Conservation (phyloP, 441 rosid species). For the Theobroma grandiflorum region DNA sequence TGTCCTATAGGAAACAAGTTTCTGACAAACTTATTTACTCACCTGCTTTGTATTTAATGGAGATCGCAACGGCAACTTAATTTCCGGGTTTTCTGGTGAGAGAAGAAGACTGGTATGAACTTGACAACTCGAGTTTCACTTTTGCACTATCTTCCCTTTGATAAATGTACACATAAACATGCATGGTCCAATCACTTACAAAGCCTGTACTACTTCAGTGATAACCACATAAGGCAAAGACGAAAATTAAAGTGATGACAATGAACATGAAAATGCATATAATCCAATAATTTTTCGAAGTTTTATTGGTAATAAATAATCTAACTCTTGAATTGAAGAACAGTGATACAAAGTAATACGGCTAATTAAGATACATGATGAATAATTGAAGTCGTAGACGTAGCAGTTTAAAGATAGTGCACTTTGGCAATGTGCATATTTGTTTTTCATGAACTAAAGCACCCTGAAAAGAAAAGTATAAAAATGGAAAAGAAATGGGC, state of each 20-base stretch:
- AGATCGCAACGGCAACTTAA: not conserved
- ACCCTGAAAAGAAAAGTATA: not conserved
- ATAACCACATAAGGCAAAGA: too few species aligned
- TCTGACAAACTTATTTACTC: constrained; percentile 9
- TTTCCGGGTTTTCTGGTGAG: not conserved
- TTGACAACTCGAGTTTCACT: too few species aligned
- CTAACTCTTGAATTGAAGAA: constrained; percentile 8
- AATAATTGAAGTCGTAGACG: not conserved
- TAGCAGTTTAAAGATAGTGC: constrained; percentile 16
- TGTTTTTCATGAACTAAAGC: not conserved
- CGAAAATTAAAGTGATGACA: too few species aligned
- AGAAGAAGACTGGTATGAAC: too few species aligned
- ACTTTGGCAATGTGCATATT: not conserved
- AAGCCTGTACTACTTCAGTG: too few species aligned
- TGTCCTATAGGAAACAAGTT: not conserved
- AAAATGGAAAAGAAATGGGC: constrained; percentile 3
- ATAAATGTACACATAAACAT: not conserved
- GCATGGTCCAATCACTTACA: too few species aligned
- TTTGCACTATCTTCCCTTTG: too few species aligned
- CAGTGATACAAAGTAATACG: too few species aligned
- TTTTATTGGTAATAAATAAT: not conserved
- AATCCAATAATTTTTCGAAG: not conserved
- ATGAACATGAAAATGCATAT: not conserved
- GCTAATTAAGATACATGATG: not conserved
- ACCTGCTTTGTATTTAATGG: not conserved